phyloP scores from a whole-genome alignment of 768 basidiomycete species.

The Coprinopsis marcescibilis region DNA sequence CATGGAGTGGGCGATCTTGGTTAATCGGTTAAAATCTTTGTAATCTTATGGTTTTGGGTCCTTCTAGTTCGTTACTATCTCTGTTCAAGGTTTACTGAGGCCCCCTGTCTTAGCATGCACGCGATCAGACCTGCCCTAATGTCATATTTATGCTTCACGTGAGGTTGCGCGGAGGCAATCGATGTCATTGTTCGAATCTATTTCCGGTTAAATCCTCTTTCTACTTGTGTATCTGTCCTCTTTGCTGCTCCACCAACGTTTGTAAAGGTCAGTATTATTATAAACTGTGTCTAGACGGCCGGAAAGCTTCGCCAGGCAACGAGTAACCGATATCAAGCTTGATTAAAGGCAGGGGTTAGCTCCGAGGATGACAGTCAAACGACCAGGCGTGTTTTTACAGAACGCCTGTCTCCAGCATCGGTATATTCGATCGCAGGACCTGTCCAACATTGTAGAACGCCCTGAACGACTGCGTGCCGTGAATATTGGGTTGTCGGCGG shows the following conservation, averaged over 20 bases:
- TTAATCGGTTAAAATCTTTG: conserved; percentile 51
- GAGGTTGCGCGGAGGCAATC: background rate
- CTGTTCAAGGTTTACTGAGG: background rate
- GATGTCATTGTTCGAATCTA: background rate
- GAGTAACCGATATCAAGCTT: no score
- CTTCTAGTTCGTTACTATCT: background rate
- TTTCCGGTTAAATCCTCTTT: background rate
- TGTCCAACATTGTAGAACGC: conserved; percentile 78
- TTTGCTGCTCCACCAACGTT: background rate
- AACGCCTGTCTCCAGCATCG: conserved; percentile 67
- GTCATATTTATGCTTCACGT: background rate
- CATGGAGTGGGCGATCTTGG: conserved; percentile 74
- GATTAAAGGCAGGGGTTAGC: no score
- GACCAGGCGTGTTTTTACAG: conserved; percentile 48
- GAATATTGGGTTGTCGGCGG: conserved; percentile 74
- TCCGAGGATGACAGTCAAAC: conserved; percentile 7
- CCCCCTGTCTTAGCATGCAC: no score
- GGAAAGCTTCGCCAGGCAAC: no score
- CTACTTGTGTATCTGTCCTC: no score
- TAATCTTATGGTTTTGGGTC: conserved; percentile 9
- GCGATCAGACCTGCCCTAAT: conserved; percentile 12
- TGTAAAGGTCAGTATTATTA: background rate
- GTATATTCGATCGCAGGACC: conserved; percentile 73
- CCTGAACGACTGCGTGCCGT: conserved; percentile 87
- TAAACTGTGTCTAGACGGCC: background rate